Percentiles rank a stretch among this genome's conserved stretches.
These are phyloP conservation scores for Aspergillus eucalypticola DNA, from an alignment of 2,329 filamentous ascomycete species.

Conservation along the genomic window DNA sequence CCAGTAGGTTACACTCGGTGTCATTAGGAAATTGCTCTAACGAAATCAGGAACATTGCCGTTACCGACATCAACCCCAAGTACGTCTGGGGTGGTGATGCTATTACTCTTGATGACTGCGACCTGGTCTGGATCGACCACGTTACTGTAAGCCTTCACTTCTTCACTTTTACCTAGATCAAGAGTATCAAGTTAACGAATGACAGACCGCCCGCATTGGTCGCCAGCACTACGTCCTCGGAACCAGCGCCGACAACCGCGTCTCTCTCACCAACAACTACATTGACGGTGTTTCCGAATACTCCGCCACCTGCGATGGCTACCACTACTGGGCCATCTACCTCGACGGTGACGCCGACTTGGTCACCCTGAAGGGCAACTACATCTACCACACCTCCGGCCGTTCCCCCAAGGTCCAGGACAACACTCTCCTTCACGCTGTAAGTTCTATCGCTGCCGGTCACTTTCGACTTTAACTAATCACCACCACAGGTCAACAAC, in stretches of 20 bases:
- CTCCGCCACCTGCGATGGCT: slow-evolving; percentile 59
- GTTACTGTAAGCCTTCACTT: slow-evolving; percentile 37
- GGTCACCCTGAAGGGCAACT: slow-evolving; percentile 62
- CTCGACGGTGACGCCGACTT: slow-evolving; percentile 58
- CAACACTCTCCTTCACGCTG: slow-evolving; percentile 59
- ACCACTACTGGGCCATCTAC: slow-evolving; percentile 64
- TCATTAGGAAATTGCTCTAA: neutral
- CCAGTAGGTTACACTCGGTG: slow-evolving; percentile 36
- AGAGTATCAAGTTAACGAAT: neutral
- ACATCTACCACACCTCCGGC: slow-evolving; percentile 59
- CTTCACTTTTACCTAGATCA: neutral
- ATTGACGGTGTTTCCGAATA: slow-evolving; percentile 58
- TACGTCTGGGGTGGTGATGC: slow-evolving; percentile 64
- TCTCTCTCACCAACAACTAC: slow-evolving; percentile 62
- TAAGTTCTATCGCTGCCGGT: slow-evolving; percentile 14
- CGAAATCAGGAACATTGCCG: slow-evolving; percentile 15
- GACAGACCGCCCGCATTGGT: slow-evolving; percentile 56
- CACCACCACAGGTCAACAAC: slow-evolving; percentile 51
- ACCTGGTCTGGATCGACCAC: slow-evolving; percentile 54
- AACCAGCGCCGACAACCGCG: slow-evolving; percentile 53
- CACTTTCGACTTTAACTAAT: too few species aligned
- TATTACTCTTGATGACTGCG: slow-evolving; percentile 53
- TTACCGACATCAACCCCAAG: slow-evolving; percentile 55
- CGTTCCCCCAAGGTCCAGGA: slow-evolving; percentile 55
- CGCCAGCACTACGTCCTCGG: slow-evolving; percentile 64